Conservation (phyloP, 176 grass and related monocot genomes). For the Secale cereale region DNA sequence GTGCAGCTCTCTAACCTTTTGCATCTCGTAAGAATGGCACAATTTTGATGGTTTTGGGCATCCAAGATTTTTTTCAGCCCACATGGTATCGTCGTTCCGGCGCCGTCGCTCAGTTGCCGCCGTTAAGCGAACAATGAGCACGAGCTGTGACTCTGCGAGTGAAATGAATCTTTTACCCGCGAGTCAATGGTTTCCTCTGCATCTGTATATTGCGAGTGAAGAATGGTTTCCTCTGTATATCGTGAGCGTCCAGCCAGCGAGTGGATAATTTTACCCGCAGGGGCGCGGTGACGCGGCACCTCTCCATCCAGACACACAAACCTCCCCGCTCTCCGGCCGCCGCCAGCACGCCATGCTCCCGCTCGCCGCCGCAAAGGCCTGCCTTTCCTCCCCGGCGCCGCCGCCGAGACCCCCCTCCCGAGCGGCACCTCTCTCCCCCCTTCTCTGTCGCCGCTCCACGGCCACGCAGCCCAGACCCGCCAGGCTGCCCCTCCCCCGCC, state of each 20-base stretch:
- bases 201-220: no score
- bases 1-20: no score
- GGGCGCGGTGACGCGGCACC: background rate
- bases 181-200: no score
- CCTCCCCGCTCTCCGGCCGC: background rate
- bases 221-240: no score
- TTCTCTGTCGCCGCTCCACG: background rate
- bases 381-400: background rate
- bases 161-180: no score
- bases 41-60: no score
- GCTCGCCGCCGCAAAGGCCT: background rate
- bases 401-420: background rate
- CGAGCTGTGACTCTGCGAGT: no score
- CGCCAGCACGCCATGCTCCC: conserved; percentile 19
- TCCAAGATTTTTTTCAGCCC: no score
- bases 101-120: no score
- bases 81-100: no score
- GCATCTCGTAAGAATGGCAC: no score
- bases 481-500: background rate
- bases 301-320: background rate
- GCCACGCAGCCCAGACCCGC: background rate
- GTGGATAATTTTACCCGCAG: background rate
- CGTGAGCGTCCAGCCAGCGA: background rate
- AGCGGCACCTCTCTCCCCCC: background rate
- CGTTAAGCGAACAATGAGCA: no score